Evolutionary conservation across 2,329 filamentous ascomycete genomes (phyloP), one percentile per base, ranked within the genome.

Genomic region (Epichloe aotearoae): DNA sequence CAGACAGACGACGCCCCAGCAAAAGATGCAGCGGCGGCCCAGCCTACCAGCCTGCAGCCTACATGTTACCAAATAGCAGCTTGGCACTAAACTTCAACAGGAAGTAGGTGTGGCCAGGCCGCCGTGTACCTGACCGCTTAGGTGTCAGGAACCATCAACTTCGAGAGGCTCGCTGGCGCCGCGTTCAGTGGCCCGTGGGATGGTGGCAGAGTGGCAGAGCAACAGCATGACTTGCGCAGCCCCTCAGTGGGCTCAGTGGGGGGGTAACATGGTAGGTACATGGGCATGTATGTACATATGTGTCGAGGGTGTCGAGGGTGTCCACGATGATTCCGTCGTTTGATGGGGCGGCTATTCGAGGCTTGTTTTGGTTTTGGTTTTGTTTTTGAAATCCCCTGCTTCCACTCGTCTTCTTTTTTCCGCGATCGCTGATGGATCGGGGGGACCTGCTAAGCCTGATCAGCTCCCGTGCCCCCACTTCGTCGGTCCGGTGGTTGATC

Each of bases 271-370:
- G 26, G 4, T 30, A 10, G 8, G 23, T 30, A 30, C 26, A 30
- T 30, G 40, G 38, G 26, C 12, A 26, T 26, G 23, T 26, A 8
- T 26, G 23, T 26, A 2, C 5, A 2, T 26, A 20, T 42, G 19
- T 42, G 19, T 19, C 19, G 19, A 19, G 23, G 23, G 23, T 23
- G 23, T 23, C 15, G 36, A 42, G 12, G 30, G 23, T 10, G 19
- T 12, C 46, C 33, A 42, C 44, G 54, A 52, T 56, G 50, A 47
- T 49, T 51, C 48, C 53, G 53, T 54, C 20, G 30, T 17, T 38
- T 42, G 43, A 47, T 50, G 50, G 50, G 53, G 52, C 63, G 63
- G 61, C 62, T 65, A 64, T 64, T 66, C 61, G 59, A 65, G 63
- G 62, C 61, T 63, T 62, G 62, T 47, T 40, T 43, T 46, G 26